Base-by-base conservation (phyloP, 768 basidiomycete species). In the Lentinula detonsa region DNA sequence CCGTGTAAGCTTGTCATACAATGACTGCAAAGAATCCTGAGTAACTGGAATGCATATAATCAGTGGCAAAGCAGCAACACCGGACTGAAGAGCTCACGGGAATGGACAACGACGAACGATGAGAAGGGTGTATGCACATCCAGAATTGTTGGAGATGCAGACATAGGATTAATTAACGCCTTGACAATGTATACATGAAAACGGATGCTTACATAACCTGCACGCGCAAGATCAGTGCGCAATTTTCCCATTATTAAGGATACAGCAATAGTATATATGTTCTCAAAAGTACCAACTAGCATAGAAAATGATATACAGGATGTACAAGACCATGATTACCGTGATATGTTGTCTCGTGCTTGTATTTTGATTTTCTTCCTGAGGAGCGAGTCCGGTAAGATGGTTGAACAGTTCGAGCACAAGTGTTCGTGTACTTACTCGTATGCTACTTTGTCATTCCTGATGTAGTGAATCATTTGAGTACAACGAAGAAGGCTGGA, bases 401-500 rank as follows among this genome's bases (percentile, higher is more conserved):
- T 40, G 62, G 35, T 55, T 63, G 61, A 23, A 48, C 46, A 9
- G 21, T 10, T 54, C 11, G 5, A 58, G 13, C 31, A 45, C 57
- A 39, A 9, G 13, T 59, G 52, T 21, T n/a, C 8, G 8, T 5
- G 34, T 16, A 80, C 87, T 74, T 70, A 93, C 92, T 97, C 93
- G 69, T 98, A 98, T 33, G 93, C 94, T 18, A 80, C 76, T 68
- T 91, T 92, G 76, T 98, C 96, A 70, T 95, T 98, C 80, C 95
- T 97, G 53, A 34, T 11, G 40, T 37, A 53, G 21, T 39, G 40
- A 34, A 58, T 62, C 45, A 5, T 59, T 39, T 13, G 6, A 43
- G 5, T 40, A 15, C 13, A 31, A 9, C 6, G 3, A 16, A 15
- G 0, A 13, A 10, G 23, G 6, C 5, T 11, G 9, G 15, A 40